These are phyloP conservation scores for Torulaspora gathmanii DNA, from an alignment of 805 yeast genomes.

Conservation along the genomic window DNA sequence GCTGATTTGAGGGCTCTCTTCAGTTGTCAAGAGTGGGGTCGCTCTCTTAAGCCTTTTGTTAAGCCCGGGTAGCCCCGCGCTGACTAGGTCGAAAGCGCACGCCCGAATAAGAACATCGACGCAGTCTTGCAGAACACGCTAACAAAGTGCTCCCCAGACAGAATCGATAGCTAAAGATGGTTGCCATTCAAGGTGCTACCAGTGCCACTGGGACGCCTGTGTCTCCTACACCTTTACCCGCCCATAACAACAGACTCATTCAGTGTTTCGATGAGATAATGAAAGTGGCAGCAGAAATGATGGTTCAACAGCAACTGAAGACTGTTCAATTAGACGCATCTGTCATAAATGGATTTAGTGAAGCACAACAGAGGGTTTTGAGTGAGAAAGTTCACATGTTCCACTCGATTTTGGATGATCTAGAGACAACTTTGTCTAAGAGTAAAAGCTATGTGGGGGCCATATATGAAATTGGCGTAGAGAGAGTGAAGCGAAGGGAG, in stretches of 20 bases:
- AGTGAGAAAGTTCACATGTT: slow-evolving; percentile 29
- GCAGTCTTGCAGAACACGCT: background rate
- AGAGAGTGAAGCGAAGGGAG: slow-evolving; percentile 33
- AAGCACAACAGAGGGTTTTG: slow-evolving; percentile 24
- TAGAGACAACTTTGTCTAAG: slow-evolving; percentile 28
- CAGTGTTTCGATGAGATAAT: slow-evolving; percentile 34
- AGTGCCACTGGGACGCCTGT: slow-evolving; percentile 2
- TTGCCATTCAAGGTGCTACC: background rate
- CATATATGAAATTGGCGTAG: slow-evolving; percentile 26
- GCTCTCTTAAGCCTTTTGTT: background rate
- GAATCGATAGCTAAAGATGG: background rate
- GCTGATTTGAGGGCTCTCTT: too few relatives aligned
- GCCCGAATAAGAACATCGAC: background rate
- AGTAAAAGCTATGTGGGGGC: slow-evolving; percentile 31
- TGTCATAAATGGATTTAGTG: slow-evolving; percentile 27
- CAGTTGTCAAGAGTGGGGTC: too few relatives aligned
- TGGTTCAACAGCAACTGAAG: slow-evolving; percentile 35
- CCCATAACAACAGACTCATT: slow-evolving; percentile 27
- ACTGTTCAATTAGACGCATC: slow-evolving; percentile 31
- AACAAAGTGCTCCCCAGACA: too few relatives aligned
- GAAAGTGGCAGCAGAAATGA: slow-evolving; percentile 34
- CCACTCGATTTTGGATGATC: slow-evolving; percentile 32
- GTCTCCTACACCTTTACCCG: slow-evolving; percentile 1
- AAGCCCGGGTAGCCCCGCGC: background rate
- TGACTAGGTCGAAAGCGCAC: too few relatives aligned